Evolutionary conservation across 306 rosid species (phyloP), one percentile per base, ranked within the genome.

Genomic region (Dalbergia oliveri): DNA sequence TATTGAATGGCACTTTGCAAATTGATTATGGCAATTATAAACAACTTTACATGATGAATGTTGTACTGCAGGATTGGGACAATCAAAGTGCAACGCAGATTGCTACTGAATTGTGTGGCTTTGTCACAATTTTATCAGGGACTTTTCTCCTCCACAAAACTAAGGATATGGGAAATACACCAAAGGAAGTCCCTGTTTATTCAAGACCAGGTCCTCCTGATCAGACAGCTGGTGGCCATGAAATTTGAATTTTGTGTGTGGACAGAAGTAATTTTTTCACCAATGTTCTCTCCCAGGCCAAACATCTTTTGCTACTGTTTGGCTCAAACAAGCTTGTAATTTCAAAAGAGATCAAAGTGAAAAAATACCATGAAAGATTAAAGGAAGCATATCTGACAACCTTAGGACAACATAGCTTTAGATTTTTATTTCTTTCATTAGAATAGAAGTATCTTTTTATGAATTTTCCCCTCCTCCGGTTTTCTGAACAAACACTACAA

Each of bases 121-220:
- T 94, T 80, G 87, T 94, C 12, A 94, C 98, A 59, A 94, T 94
- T 31, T 83, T 94, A 79, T 76, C 97, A 0, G 98, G 98, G 59
- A 91, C 98, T 0, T 94, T 94, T 70, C 97, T 94, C 56, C 98
- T 94, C 44, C 98, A 92, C 84, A 91, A 73, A 86, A 94, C 98
- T 35, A 86, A 89, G 84, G 95, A 94, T 57, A 90, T 94, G 98
- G 98, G 97, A 57, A 76, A 73, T 47, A 60, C 9, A 37, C 85
- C 91, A 0, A 0, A 77, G 0, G 89, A 92, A 5, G 58, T 75
- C 34, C 75, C 83, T n/a, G 35, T 77, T 49, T 14, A 53, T 45
- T 67, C 73, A 50, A 92, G 73, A 47, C 85, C 85, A 16, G 15
- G 59, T 19, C 63, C 56, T 10, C 64, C 0, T 50, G 14, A 49